Base-by-base conservation (phyloP, 1,284 basidiomycete species). In the Trametes versicolor region DNA sequence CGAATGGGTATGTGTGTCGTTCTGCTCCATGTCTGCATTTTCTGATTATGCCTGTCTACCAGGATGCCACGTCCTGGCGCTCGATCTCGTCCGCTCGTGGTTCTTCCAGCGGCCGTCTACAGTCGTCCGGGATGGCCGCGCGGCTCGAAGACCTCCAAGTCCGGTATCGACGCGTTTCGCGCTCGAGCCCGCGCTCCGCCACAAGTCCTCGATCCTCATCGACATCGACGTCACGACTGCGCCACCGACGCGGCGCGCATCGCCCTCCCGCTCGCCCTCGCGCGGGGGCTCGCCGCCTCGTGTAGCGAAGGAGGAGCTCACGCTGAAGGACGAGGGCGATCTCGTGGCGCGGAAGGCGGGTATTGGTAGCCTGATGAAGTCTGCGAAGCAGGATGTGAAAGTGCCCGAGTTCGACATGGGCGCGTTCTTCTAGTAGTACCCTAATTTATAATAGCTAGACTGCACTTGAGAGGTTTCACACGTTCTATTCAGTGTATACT, bases 21-120 rank as follows among this genome's bases (percentile, higher is more conserved):
- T 37, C 57, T 25, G 50, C 19, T 17, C 25, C 13, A 17, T 43
- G 17, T 55, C n/a, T 19, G 21, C 6, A 21, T 13, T n/a, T 8
- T 23, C 27, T 48, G 10, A 27, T 13, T 15, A 36, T 25, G 15
- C 45, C 50, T 27, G 41, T 27, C 48, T 61, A 62, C 3, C 73
- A 97, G 96, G 97, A n/a, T 99, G 96, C 71, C 96, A 98, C 76
- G 85, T 87, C 5, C 81, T 99, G 15, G 96, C 95, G 3, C 84
- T 98, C 27, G 89, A 94, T 72, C 86, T 98, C 15, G 88, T 97
- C 45, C 87, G 87, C 27, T 92, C 92, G 0, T 98, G 96, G 96
- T 91, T 92, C 2, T 98, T 98, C 75, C 93, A 94, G 60, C 85
- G 92, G 53, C 93, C 95, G 60, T 81, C 85, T 4, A 77, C 78